Base-by-base conservation (phyloP, 2,329 filamentous ascomycete species). In the Aureobasidium sp. region DNA sequence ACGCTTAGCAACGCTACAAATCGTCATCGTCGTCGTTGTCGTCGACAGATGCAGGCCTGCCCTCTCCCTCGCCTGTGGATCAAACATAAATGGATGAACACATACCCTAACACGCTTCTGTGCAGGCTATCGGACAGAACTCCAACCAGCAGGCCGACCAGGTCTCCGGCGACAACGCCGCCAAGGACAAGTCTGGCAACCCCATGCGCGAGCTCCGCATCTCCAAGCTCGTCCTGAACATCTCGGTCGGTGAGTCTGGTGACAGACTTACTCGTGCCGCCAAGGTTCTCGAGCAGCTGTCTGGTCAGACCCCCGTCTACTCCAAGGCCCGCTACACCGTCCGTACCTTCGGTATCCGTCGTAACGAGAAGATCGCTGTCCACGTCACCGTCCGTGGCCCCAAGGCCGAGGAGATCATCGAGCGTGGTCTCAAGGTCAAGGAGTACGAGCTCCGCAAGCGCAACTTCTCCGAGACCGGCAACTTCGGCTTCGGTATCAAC, bases 341-440 rank as follows among this genome's bases (percentile, higher is more conserved):
- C 86, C 93, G 94, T 84, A 97, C 93, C 77, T 99, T 99, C 82
- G 94, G 94, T 88, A 99, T 99, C 87, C 93, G 94, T 80, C 93
- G 94, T 91, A 99, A 99, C 89, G 94, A 99, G 81, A 97, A 97
- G 90, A 99, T 99, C 77, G 84, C 94, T 71, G 94, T 99, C 72
- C 94, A 99, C 85, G 94, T 99, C 77, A 99, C 94, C 77, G 92
- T 99, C 83, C 94, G 94, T 79, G 94, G 94, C 77, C 92, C 94
- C 81, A 97, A 90, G 89, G 94, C 94, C 67, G 94, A 99, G 87
- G 94, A 99, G 83, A 99, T 99, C 76, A 89, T 99, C 77, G 94
- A 99, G 90, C 93, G 94, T 86, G 94, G 94, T 79, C 89, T 99
- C 79, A 99, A 99, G 89, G 94, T 99, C 87, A 99, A 99, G 91